These are phyloP conservation scores for Hagleromyces aurorensis DNA, from an alignment of 805 yeast species.

Conservation along the genomic window DNA sequence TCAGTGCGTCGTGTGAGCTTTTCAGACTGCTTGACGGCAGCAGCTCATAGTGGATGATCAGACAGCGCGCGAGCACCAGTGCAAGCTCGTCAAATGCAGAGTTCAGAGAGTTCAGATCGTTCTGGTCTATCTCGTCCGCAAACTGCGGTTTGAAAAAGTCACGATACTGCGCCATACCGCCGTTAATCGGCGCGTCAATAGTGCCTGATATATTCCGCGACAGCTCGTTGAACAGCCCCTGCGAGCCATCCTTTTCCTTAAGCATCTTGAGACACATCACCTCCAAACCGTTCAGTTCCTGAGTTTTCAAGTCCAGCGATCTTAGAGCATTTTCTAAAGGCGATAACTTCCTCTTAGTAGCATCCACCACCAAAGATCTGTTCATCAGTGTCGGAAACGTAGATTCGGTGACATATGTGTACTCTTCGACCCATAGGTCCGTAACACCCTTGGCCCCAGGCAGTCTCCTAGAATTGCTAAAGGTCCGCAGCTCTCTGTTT, in stretches of 20 bases:
- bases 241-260: conserved; percentile 42
- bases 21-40: conserved; percentile 44
- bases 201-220: conserved; percentile 75
- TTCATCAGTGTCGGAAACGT: conserved; percentile 87
- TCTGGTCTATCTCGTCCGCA: conserved; percentile 28
- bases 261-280: conserved; percentile 45
- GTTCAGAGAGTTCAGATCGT: conserved; percentile 26
- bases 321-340: conserved; percentile 79
- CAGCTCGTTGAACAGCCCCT: conserved; percentile 50
- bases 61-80: conserved; percentile 53
- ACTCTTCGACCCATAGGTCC: conserved; percentile 85
- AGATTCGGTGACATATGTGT: conserved; percentile 63
- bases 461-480: conserved; percentile 59
- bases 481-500: conserved; percentile 62
- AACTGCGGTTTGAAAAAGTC: conserved; percentile 41
- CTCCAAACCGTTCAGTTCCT: conserved; percentile 64
- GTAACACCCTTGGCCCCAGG: conserved; percentile 66
- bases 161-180: conserved; percentile 82
- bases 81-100: conserved; percentile 62
- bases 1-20: conserved; percentile 60
- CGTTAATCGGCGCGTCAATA: conserved; percentile 87
- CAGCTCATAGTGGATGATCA: conserved; percentile 59
- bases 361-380: conserved; percentile 58
- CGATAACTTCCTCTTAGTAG: conserved; percentile 50
- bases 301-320: conserved; percentile 56